phyloP scores from a whole-genome alignment of 1,284 basidiomycete species.

The Malassezia globosa region DNA sequence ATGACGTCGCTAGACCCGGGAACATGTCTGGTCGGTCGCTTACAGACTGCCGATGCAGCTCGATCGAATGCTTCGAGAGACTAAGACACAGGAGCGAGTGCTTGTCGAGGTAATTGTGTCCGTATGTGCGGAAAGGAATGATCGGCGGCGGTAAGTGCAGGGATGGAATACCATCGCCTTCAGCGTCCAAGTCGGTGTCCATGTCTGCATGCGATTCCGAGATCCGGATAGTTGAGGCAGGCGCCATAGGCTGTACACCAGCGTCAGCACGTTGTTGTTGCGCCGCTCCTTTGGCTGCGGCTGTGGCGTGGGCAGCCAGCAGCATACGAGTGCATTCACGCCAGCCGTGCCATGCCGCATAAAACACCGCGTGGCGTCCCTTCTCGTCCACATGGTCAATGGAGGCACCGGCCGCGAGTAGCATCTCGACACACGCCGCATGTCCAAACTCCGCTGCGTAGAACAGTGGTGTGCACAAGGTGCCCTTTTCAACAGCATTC shows the following conservation, averaged over 20 bases:
- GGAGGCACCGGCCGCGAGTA: constrained; percentile 68
- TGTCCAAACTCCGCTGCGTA: constrained; percentile 87
- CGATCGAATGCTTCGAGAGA: constrained; percentile 40
- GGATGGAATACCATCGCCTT: constrained; percentile 75
- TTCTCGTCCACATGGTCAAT: constrained; percentile 71
- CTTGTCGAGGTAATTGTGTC: constrained; percentile 59
- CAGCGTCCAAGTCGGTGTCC: constrained; percentile 42
- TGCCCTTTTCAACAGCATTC: constrained; percentile 75
- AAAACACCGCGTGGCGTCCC: constrained; percentile 74
- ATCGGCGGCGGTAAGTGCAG: constrained; percentile 91
- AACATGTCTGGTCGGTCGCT: constrained; percentile 43
- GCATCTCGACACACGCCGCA: constrained; percentile 61
- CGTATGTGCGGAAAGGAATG: constrained; percentile 61
- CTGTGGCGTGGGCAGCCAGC: constrained; percentile 35
- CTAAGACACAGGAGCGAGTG: constrained; percentile 76
- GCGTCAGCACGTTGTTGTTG: too few species aligned
- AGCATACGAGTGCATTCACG: constrained; percentile 53
- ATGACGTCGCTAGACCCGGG: constrained; percentile 53
- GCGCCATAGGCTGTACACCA: neutral
- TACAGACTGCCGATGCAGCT: constrained; percentile 39
- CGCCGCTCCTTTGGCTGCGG: neutral
- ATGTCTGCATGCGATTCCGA: constrained; percentile 6
- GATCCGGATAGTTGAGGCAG: neutral
- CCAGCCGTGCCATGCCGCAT: constrained; percentile 96
- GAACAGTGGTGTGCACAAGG: constrained; percentile 94